Evolutionary conservation across 2,329 filamentous ascomycete genomes (phyloP).

Genomic region (Colletotrichum nymphaeae): DNA sequence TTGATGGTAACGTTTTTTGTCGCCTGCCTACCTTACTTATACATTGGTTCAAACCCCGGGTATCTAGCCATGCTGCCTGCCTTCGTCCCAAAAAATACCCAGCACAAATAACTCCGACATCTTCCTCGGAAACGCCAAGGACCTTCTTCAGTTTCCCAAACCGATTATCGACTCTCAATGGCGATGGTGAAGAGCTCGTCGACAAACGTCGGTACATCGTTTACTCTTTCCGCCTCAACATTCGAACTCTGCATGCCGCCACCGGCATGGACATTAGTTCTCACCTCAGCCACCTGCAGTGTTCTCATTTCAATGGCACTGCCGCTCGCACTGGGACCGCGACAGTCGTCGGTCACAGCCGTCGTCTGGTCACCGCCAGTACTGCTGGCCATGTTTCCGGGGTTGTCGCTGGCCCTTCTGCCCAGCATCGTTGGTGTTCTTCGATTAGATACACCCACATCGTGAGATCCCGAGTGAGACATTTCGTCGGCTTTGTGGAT

Average conservation of each 20-base stretch:
- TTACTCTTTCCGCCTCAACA: constrained; percentile 48
- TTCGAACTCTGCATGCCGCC: constrained; percentile 43
- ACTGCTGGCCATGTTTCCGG: constrained; percentile 31
- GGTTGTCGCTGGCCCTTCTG: constrained; percentile 8
- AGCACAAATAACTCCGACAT: neutral
- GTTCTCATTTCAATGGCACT: constrained; percentile 42
- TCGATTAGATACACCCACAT: constrained; percentile 38
- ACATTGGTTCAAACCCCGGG: neutral
- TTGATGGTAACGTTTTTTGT: no score
- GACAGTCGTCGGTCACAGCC: constrained; percentile 8
- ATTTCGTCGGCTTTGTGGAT: constrained; percentile 43
- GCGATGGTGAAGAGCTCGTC: constrained; percentile 54
- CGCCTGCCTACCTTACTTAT: neutral
- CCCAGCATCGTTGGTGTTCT: constrained; percentile 15
- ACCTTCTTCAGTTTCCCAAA: neutral
- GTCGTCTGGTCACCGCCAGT: neutral
- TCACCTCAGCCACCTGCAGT: constrained; percentile 36
- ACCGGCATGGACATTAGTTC: constrained; percentile 39
- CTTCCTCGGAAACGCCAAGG: neutral
- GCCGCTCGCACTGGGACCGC: constrained; percentile 5
- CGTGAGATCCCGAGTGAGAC: constrained; percentile 22
- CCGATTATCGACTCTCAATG: constrained; percentile 25
- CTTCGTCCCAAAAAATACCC: neutral
- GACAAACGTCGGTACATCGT: constrained; percentile 53
- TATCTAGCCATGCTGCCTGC: constrained; percentile 7